Conservation (phyloP, 306 rosid species). For the Senna tora region DNA sequence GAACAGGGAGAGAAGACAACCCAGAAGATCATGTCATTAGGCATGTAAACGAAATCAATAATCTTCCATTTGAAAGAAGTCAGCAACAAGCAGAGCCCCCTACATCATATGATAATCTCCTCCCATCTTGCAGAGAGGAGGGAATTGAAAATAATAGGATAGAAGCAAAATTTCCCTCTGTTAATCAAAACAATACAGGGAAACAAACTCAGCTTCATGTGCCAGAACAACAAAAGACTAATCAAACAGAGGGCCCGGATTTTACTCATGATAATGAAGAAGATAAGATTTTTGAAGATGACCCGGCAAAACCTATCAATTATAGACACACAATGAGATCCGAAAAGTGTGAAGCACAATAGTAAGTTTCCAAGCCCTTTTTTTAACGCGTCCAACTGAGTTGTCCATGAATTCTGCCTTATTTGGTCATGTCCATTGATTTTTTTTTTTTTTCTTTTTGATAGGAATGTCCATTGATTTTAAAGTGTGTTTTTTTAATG, state of each 20-base stretch:
- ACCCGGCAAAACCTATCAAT: constrained; percentile 31
- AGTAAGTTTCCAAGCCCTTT: constrained; percentile 51
- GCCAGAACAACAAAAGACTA: constrained; percentile 32
- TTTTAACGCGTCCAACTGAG: constrained; percentile 4
- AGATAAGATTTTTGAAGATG: constrained; percentile 41
- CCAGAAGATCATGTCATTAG: constrained; percentile 40
- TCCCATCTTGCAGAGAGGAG: constrained; percentile 37
- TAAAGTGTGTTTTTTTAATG: constrained; percentile 10
- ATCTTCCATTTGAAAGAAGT: constrained; percentile 32
- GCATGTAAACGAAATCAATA: constrained; percentile 41
- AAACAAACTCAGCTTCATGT: constrained; percentile 35
- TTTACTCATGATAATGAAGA: constrained; percentile 38
- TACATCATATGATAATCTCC: constrained; percentile 9
- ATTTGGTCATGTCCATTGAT: constrained; percentile 25
- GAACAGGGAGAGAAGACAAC: constrained; percentile 33
- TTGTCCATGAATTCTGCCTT: constrained; percentile 23
- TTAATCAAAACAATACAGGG: constrained; percentile 35
- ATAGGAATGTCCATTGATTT: too few relatives aligned
- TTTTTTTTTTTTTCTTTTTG: too few relatives aligned
- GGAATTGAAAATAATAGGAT: constrained; percentile 31
- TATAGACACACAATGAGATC: constrained; percentile 42
- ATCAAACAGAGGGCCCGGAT: constrained; percentile 32
- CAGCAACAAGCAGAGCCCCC: constrained; percentile 39
- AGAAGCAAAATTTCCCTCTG: constrained; percentile 21
- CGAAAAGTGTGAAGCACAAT: constrained; percentile 18